These are phyloP conservation scores for Crithidia thermophila DNA, from an alignment of 208 protist genomes.

Conservation along the genomic window DNA sequence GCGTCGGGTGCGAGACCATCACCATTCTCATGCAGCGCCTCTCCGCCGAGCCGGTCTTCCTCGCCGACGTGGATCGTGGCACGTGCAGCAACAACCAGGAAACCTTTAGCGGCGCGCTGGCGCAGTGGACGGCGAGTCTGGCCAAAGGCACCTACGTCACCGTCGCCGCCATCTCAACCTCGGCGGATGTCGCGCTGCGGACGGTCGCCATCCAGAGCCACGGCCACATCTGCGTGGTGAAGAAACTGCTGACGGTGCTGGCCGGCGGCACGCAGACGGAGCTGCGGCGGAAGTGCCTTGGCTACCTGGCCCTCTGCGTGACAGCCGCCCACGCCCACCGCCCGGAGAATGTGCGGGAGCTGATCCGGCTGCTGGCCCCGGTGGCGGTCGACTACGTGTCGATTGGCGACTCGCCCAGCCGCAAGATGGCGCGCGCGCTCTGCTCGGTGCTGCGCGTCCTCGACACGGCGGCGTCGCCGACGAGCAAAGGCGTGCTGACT, in stretches of 20 bases:
- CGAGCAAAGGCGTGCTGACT: slow-evolving; percentile 13
- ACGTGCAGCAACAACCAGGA: slow-evolving; percentile 19
- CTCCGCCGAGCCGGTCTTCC: slow-evolving; percentile 36
- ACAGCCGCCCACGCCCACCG: slow-evolving; percentile 30
- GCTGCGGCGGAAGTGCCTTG: slow-evolving; percentile 77
- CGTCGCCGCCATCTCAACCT: slow-evolving; percentile 69
- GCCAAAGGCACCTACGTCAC: slow-evolving; percentile 81
- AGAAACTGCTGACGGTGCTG: slow-evolving; percentile 48
- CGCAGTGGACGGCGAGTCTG: slow-evolving; percentile 55
- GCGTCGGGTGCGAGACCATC: slow-evolving; percentile 63
- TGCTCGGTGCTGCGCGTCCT: slow-evolving; percentile 61
- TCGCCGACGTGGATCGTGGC: slow-evolving; percentile 27
- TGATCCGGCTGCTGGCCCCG: slow-evolving; percentile 16
- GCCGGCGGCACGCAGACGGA: slow-evolving; percentile 71
- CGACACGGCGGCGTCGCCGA: slow-evolving; percentile 3
- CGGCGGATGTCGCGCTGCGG: slow-evolving; percentile 70
- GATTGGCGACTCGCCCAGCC: slow-evolving; percentile 69
- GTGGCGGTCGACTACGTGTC: slow-evolving; percentile 53
- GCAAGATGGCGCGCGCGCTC: slow-evolving; percentile 82
- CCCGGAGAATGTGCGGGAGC: slow-evolving; percentile 13
- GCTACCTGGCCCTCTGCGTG: slow-evolving; percentile 76
- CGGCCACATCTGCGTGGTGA: slow-evolving; percentile 47
- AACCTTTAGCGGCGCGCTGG: slow-evolving; percentile 33
- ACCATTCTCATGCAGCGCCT: slow-evolving; percentile 43
- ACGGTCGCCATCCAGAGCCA: slow-evolving; percentile 59